Conservation (phyloP, 2,329 filamentous ascomycete species). For the Colletotrichum paranaense region DNA sequence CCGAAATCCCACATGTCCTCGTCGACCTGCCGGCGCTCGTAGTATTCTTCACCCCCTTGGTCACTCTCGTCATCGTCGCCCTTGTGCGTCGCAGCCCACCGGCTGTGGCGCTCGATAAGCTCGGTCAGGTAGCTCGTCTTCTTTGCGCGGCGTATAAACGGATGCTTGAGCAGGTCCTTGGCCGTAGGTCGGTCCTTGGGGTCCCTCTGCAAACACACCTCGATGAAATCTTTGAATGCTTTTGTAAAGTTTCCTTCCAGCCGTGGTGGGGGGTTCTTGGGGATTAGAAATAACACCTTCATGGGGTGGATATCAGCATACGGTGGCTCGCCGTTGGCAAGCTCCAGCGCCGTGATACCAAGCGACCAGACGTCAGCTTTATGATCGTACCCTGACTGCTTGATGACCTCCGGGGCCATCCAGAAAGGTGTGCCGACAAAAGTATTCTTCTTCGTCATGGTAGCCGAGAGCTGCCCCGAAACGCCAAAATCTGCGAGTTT, state of each 20-base stretch:
- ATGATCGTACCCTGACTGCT: constrained; percentile 97
- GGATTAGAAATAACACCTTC: constrained; percentile 97
- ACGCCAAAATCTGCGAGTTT: constrained; percentile 98
- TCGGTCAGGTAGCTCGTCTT: constrained; percentile 97
- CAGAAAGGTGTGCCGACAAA: constrained; percentile 99
- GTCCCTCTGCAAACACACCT: constrained; percentile 87
- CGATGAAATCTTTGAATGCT: constrained; percentile 86
- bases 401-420: constrained; percentile 99
- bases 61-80: constrained; percentile 75
- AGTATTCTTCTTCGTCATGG: constrained; percentile 99
- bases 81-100: constrained; percentile 87
- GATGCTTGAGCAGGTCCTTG: constrained; percentile 86
- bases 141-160: constrained; percentile 91
- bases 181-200: constrained; percentile 90
- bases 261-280: constrained; percentile 89
- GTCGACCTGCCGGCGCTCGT: constrained; percentile 68
- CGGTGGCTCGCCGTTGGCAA: constrained; percentile 92
- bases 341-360: constrained; percentile 91
- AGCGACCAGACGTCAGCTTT: constrained; percentile 99
- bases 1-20: constrained; percentile 99
- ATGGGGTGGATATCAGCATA: constrained; percentile 98
- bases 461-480: constrained; percentile 93
- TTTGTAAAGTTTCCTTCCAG: constrained; percentile 86
- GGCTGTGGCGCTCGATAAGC: constrained; percentile 88
- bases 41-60: constrained; percentile 65